phyloP scores from a whole-genome alignment of 306 rosid genomes.

The Styphnolobium japonicum region DNA sequence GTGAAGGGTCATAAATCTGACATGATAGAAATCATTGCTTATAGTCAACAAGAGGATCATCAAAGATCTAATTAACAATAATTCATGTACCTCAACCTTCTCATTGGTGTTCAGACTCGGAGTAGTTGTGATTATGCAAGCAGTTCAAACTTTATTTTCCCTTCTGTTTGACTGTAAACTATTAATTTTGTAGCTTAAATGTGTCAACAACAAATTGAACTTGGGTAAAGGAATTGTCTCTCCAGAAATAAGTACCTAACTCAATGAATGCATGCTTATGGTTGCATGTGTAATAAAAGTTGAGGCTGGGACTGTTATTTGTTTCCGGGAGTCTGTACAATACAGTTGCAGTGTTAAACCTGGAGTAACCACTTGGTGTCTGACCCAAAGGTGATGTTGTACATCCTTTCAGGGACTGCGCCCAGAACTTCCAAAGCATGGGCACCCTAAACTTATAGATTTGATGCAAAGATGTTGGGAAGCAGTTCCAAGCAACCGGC shows the following conservation, averaged over 20 bases:
- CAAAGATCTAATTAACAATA: background rate
- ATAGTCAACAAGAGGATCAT: background rate
- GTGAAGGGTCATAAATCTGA: background rate
- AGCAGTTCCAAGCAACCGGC: constrained; percentile 70
- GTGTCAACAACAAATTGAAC: constrained; percentile 1
- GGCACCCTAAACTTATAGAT: constrained; percentile 72
- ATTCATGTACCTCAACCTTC: background rate
- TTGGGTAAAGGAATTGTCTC: background rate
- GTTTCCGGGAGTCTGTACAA: background rate
- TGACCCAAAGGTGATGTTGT: constrained; percentile 16
- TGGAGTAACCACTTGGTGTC: background rate
- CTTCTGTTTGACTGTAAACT: background rate
- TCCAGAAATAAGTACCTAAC: background rate
- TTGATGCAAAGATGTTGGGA: constrained; percentile 97
- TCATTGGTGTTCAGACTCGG: background rate
- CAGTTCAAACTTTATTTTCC: background rate
- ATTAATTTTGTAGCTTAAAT: background rate
- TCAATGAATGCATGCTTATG: background rate
- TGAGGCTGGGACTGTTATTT: background rate
- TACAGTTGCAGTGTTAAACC: constrained; percentile 6
- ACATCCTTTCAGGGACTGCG: constrained; percentile 73
- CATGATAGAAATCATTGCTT: constrained; percentile 2
- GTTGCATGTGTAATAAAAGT: constrained; percentile 5
- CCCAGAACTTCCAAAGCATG: constrained; percentile 78
- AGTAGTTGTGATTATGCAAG: background rate